Percentiles rank a stretch among this genome's conserved stretches.
These are phyloP conservation scores for Keqinozyma sinolaborantium DNA, from an alignment of 1,139 yeast species.

Conservation along the genomic window DNA sequence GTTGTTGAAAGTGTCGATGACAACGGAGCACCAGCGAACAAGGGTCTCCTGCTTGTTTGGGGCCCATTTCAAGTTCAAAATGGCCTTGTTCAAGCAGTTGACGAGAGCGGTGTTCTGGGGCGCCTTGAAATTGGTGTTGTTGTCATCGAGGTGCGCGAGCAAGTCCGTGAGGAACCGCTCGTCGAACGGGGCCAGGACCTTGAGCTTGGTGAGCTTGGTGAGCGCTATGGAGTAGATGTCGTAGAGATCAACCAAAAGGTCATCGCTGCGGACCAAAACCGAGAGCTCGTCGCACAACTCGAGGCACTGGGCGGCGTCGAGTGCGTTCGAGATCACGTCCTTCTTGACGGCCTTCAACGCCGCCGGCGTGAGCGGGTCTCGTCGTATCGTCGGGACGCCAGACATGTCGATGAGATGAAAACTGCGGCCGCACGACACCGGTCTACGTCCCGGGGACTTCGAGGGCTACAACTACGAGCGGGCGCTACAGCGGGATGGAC, in stretches of 20 bases:
- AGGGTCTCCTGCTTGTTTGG: constrained; percentile 7
- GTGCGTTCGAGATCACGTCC: not conserved
- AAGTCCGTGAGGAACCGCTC: constrained; percentile 1
- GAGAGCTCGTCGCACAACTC: not conserved
- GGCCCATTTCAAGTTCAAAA: constrained; percentile 12
- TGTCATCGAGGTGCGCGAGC: constrained; percentile 4
- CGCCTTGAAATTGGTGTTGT: constrained; percentile 2
- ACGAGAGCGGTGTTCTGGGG: constrained; percentile 1
- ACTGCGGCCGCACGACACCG: not conserved
- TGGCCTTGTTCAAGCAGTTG: constrained; percentile 6
- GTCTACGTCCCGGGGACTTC: too few species aligned
- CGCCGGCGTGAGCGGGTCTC: not conserved
- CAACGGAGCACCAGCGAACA: constrained; percentile 23
- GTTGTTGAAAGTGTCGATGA: constrained; percentile 38
- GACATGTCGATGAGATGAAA: not conserved
- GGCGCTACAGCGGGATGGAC: too few species aligned
- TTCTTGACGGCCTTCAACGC: not conserved
- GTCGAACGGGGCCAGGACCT: constrained; percentile 1
- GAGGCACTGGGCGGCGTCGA: not conserved
- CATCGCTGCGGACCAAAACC: not conserved
- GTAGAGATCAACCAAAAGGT: not conserved
- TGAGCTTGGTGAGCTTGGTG: constrained; percentile 6
- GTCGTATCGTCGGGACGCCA: not conserved
- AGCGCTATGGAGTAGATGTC: constrained; percentile 6
- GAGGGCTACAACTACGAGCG: too few species aligned